Base-by-base conservation (phyloP, 2,329 filamentous ascomycete genomes). In the Graphilbum ipis-grandicollis region DNA sequence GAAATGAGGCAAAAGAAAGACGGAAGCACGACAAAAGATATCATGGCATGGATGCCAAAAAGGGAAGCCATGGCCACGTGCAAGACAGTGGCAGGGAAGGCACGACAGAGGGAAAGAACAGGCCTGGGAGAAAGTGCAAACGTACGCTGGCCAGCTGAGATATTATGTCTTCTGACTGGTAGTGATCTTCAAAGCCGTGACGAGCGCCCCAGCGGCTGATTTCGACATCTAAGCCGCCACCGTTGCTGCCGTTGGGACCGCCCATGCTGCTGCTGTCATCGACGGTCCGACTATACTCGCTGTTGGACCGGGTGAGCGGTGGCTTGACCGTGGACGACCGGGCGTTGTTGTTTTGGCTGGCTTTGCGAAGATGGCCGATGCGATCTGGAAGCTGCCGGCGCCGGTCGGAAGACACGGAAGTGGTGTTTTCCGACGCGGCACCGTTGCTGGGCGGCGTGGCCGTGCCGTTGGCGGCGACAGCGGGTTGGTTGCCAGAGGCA, bases 161-260 rank as follows among this genome's bases (percentile, higher is more conserved):
- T 48, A 92, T 79, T 49, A 92, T 86, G 51, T 93, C 84, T 47
- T 85, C 81, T 5, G 81, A 92, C 51, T 84, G 80, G 53, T 93
- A 85, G 55, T 93, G 84, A 47, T 86, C 80, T 52, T 93, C 84
- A 62, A 90, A 94, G 34, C 86, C 86, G 59, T 94, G 86, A 34
- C 86, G 72, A 54, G 67, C 67, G 8, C 69, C 68, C 64, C 66
- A 69, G 52, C 41, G 34, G 41, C 42, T 47, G 35, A 55, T 50
- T 31, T 63, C 60, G 25, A 33, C 35, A 32, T 35, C 43, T 13
- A n/a, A 31, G 54, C 15, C 26, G 22, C n/a, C n/a, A 32, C 33
- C 12, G 26, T 13, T 13, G 29, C 29, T 15, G 29, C n/a, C n/a
- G n/a, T n/a, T n/a, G n/a, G n/a, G n/a, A n/a, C n/a, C n/a, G n/a